Evolutionary conservation across 495 filamentous ascomycete species (phyloP), one percentile per base, ranked within the genome.

Genomic region (Podospora tetraspora): DNA sequence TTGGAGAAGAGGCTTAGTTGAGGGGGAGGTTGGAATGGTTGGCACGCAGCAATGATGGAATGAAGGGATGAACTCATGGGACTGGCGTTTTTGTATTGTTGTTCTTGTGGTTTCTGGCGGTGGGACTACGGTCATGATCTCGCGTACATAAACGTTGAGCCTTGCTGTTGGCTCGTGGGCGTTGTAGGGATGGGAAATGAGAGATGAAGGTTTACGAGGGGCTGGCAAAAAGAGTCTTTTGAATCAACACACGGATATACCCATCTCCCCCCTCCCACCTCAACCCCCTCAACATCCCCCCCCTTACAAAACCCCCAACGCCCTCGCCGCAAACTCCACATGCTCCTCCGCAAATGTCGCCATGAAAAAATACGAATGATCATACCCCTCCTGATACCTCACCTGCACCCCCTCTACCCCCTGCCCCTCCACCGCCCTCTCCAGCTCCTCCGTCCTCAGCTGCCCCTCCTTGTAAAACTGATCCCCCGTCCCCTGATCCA

Each of bases 281-380:
- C 12, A 0, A 25, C 22, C 1, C 27, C 56, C 5, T 23, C 61
- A 27, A 19, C 16, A 6, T 12, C 12, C 0, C 8, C 3, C 61
- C 24, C 21, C 37, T 34, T 62, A 71, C 32, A 71, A 64, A 29
- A 74, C 24, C 6, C 76, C 76, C 57, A 97, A 79, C 80, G 93
- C 87, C 84, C 92, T 95, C 56, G 95, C 94, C 66, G 93, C 92
- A 78, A 95, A 92, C 64, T 90, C 88, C 63, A 99, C 84, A 83
- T 99, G 95, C 70, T 98, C 94, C 72, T 90, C 89, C 61, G 90
- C 84, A 79, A 99, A 99, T 12, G 83, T 87, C 30, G 94, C 87
- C 82, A 99, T 94, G 73, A 95, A 96, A 79, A 85, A 97, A 77
- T 99, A 99, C 64, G 92, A 96, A 78, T 98, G 95, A 79, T 99